Evolutionary conservation across 768 basidiomycete species (phyloP), one percentile per base, ranked within the genome.

Genomic region (Zangia roseola): DNA sequence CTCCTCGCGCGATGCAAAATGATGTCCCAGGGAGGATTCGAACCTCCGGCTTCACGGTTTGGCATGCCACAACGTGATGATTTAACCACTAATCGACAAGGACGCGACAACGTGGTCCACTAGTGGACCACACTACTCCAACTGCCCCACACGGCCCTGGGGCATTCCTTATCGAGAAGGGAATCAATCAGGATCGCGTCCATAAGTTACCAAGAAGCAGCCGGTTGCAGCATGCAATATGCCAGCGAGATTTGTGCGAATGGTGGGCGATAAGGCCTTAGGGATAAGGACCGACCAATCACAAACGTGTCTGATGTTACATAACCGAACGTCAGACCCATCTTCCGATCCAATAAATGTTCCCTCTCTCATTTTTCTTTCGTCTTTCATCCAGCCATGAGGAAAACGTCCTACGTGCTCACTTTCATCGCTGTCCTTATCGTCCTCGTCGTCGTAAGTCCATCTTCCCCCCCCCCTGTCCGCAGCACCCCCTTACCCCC

Each of bases 371-470:
- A 12, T 16, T 17, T 55, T 36, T 36, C 6, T n/a, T 20, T 19
- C 28, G 36, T 10, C 21, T 30, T 6, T 33, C 19, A 41, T 16
- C n/a, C 40, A 42, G 60, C 45, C 24, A 86, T 88, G 86, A 74
- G 86, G 54, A 87, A 85, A 59, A 79, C 75, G 1, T 88, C 84
- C 1, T 89, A 89, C 54, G 78, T 77, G 23, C 53, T 86, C 43
- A 79, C 86, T 0, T 84, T 87, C 55, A 54, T 81, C 49, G 78
- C 79, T 24, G 79, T 85, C 2, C 59, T 74, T 4, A 47, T 77
- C 13, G 73, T 76, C 6, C 65, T 84, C 8, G 55, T 75, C 21
- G 60, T 87, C 37, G 85, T 86, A 51, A 54, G 84, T 69, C 16
- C 31, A 7, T 14, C 24, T 39, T 2, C 25, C 2, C 0, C 34